phyloP scores from a whole-genome alignment of 768 basidiomycete genomes.

The Podaxis rugospora region DNA sequence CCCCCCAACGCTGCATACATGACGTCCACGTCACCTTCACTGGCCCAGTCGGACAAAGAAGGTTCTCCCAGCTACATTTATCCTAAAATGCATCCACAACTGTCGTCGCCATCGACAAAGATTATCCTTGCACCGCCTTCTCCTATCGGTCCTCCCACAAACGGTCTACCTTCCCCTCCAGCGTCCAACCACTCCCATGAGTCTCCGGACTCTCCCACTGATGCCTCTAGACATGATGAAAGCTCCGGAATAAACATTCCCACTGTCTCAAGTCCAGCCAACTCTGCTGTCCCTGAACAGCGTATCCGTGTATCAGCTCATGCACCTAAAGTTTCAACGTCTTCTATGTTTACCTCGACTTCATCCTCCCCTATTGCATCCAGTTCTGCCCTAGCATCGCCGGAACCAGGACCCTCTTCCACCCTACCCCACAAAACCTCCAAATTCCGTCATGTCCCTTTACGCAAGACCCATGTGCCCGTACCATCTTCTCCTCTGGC shows the following conservation, averaged over 20 bases:
- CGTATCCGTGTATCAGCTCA: not conserved
- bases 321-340: not conserved
- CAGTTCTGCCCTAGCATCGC: not conserved
- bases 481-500: constrained; percentile 29
- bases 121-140: constrained; percentile 10
- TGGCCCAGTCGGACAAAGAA: not conserved
- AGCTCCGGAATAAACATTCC: not conserved
- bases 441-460: constrained; percentile 32
- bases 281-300: not conserved
- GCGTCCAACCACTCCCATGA: constrained; percentile 7
- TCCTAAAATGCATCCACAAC: not conserved
- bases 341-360: not conserved
- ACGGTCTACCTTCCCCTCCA: constrained; percentile 13
- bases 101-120: not conserved
- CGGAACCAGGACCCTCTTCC: constrained; percentile 2
- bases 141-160: constrained; percentile 4
- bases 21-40: constrained; percentile 18
- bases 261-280: not conserved
- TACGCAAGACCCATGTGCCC: constrained; percentile 28
- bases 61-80: not conserved
- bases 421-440: constrained; percentile 40
- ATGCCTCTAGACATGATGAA: not conserved
- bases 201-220: constrained; percentile 2
- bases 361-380: constrained; percentile 3
- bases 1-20: constrained; percentile 21